Percentiles rank a stretch among this genome's conserved stretches.
Conservation (phyloP, 2,329 filamentous ascomycete genomes). For the Colletotrichum paranaense region DNA sequence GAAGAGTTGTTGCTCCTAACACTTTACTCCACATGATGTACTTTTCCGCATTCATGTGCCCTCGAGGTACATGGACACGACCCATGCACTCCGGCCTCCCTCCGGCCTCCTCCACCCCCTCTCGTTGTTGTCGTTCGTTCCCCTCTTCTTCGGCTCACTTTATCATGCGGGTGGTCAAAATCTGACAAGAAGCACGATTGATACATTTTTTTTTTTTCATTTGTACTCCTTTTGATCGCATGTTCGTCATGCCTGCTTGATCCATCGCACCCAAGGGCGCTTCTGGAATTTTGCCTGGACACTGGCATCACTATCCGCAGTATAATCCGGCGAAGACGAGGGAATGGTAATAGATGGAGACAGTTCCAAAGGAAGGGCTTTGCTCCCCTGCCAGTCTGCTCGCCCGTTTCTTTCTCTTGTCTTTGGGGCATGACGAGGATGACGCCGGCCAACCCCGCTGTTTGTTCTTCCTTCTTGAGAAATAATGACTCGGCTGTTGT, state of each 20-base stretch:
- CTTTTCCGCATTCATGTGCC: neutral
- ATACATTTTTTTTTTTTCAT: neutral
- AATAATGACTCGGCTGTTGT: constrained; percentile 11
- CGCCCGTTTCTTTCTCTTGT: neutral
- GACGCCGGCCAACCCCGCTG: constrained; percentile 13
- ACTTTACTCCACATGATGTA: constrained; percentile 7
- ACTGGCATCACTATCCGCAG: neutral
- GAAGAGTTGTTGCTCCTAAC: constrained; percentile 7
- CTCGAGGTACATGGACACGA: constrained; percentile 1
- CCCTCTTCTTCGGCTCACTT: constrained; percentile 15
- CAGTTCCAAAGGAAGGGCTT: neutral
- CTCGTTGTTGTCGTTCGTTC: constrained; percentile 4
- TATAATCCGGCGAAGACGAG: neutral
- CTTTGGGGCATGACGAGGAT: neutral
- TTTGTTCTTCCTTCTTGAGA: neutral
- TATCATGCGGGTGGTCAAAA: neutral
- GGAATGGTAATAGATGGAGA: neutral
- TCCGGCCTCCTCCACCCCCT: neutral
- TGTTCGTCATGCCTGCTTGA: neutral
- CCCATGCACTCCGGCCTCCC: neutral
- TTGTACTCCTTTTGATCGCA: neutral
- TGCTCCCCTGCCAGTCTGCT: neutral
- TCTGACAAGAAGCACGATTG: neutral
- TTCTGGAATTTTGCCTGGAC: neutral
- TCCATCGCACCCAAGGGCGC: neutral